Conservation (phyloP, 345 rosid species). For the Alliaria petiolata region DNA sequence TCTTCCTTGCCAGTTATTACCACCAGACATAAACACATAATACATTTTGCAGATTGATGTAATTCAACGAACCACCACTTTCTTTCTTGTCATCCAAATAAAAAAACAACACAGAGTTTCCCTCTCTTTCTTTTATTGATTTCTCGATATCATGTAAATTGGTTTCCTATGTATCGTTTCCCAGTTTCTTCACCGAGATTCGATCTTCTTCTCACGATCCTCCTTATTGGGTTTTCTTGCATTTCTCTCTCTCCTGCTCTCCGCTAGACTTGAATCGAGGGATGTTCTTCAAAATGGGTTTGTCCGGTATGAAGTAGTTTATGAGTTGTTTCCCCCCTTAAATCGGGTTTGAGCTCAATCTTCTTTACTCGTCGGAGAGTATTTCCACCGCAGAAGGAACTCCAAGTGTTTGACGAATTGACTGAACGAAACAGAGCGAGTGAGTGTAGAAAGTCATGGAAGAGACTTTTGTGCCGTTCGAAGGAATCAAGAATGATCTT, state of each 20-base stretch:
- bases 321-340: not conserved
- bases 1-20: conserved; percentile 32
- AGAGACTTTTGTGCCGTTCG: conserved; percentile 86
- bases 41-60: conserved; percentile 12
- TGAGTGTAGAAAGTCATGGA: conserved; percentile 46
- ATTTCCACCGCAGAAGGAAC: not conserved
- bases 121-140: not conserved
- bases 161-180: not conserved
- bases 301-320: conserved; percentile 16
- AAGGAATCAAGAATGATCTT: conserved; percentile 86
- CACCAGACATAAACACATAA: conserved; percentile 18
- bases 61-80: conserved; percentile 16
- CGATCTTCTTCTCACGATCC: not conserved
- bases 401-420: conserved; percentile 34
- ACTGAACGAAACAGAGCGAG: conserved; percentile 12
- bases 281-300: conserved; percentile 32
- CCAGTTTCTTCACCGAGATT: conserved; percentile 16
- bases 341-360: conserved; percentile 25
- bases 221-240: conserved; percentile 8
- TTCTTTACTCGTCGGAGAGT: not conserved
- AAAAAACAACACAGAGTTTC: not conserved
- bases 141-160: conserved; percentile 23
- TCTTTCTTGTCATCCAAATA: conserved; percentile 3
- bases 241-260: conserved; percentile 17
- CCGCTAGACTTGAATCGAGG: not conserved